A percentile compares a stretch with the other conserved stretches of the same genome.
Conservation (phyloP, 345 rosid genomes). For the Microcos paniculata region DNA sequence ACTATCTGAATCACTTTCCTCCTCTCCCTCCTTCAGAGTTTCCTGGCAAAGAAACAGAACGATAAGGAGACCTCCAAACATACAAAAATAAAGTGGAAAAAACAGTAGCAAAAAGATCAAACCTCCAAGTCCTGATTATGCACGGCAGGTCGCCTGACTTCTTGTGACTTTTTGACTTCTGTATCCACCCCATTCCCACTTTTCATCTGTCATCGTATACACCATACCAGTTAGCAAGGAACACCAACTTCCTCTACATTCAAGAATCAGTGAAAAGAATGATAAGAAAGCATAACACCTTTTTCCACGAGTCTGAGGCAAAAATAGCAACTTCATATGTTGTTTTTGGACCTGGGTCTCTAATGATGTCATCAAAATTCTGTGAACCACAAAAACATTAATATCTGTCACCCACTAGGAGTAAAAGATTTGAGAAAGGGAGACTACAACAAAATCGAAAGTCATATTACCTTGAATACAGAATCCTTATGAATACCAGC, state of each 20-base stretch:
- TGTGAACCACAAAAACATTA: constrained; percentile 26
- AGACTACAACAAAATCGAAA: constrained; percentile 9
- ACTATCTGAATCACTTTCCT: constrained; percentile 64
- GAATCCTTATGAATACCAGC: constrained; percentile 30
- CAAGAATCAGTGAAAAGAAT: not conserved
- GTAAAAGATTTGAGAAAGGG: not conserved
- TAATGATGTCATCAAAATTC: constrained; percentile 47
- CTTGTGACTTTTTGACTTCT: constrained; percentile 28
- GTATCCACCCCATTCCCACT: constrained; percentile 34
- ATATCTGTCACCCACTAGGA: constrained; percentile 9
- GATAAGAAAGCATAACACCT: constrained; percentile 43
- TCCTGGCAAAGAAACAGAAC: constrained; percentile 14
- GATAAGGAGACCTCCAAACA: constrained; percentile 8
- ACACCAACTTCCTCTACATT: constrained; percentile 7
- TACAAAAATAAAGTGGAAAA: not conserved
- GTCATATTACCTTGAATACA: constrained; percentile 41
- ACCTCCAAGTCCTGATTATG: constrained; percentile 47
- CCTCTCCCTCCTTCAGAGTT: constrained; percentile 44
- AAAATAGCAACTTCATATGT: constrained; percentile 78
- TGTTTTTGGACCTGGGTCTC: constrained; percentile 60
- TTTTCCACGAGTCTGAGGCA: constrained; percentile 71
- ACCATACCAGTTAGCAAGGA: constrained; percentile 3
- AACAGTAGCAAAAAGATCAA: constrained; percentile 8
- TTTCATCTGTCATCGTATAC: constrained; percentile 45
- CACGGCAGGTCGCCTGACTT: constrained; percentile 24